Evolutionary conservation across 345 rosid species (phyloP).

Genomic region (Toxicodendron radicans): DNA sequence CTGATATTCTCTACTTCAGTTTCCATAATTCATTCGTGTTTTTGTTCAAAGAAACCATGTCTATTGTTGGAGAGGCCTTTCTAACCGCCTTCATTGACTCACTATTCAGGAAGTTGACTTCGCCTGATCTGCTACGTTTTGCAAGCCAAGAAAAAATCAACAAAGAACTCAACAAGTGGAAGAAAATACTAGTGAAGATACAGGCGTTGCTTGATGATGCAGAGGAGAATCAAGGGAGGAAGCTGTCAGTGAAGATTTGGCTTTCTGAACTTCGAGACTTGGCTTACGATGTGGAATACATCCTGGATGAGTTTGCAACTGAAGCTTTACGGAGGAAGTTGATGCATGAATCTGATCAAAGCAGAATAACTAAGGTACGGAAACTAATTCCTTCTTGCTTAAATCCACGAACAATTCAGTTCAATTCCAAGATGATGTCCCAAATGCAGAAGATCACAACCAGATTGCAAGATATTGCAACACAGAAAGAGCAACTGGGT

Average conservation of each 20-base stretch:
- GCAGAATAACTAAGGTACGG: not conserved
- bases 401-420: not conserved
- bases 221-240: conserved; percentile 7
- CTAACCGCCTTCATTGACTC: not conserved
- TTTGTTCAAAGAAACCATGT: not conserved
- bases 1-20: too few species aligned
- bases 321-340: not conserved
- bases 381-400: not conserved
- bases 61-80: not conserved
- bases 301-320: not conserved
- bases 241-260: conserved; percentile 10
- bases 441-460: not conserved
- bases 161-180: conserved; percentile 11
- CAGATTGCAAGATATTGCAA: not conserved
- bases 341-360: not conserved
- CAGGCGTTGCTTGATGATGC: not conserved
- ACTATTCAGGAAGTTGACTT: not conserved
- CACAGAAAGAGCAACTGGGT: not conserved
- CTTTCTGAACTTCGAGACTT: conserved; percentile 16
- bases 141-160: not conserved
- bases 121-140: conserved; percentile 9
- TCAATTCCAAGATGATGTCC: not conserved
- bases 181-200: not conserved
- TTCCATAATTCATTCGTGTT: too few species aligned
- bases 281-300: conserved; percentile 4